phyloP scores from a whole-genome alignment of 306 rosid genomes.

The Quercus wislizeni region DNA sequence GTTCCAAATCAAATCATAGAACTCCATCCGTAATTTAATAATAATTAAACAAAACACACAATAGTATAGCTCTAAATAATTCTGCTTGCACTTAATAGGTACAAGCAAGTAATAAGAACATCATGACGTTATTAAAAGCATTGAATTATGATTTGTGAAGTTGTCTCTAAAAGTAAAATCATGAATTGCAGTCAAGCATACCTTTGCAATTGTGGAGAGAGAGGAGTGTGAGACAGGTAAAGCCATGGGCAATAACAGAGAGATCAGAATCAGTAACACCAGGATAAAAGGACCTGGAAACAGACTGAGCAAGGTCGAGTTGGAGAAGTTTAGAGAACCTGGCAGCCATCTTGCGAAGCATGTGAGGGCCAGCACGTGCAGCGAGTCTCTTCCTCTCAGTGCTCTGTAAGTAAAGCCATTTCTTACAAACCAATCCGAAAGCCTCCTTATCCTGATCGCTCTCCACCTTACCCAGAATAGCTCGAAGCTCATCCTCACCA shows the following conservation, averaged over 20 bases:
- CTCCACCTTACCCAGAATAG: conserved; percentile 56
- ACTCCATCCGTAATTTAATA: no score
- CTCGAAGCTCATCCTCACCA: conserved; percentile 83
- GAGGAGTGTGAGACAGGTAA: conserved; percentile 65
- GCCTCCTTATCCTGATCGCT: conserved; percentile 69
- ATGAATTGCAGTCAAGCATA: background rate
- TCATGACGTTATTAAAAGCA: no score
- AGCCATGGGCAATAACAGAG: conserved; percentile 64
- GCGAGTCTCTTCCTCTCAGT: conserved; percentile 83
- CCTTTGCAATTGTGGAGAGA: conserved; percentile 80
- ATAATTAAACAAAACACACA: no score
- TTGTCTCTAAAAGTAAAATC: no score
- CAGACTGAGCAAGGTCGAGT: conserved; percentile 84
- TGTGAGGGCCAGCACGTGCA: conserved; percentile 87
- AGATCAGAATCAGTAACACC: conserved; percentile 90
- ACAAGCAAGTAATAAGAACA: no score
- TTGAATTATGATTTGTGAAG: no score
- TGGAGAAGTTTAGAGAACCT: conserved; percentile 71
- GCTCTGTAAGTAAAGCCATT: conserved; percentile 92
- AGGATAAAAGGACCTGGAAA: conserved; percentile 89
- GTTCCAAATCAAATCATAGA: no score
- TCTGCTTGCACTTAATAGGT: no score
- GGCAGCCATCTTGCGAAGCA: conserved; percentile 82
- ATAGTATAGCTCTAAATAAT: no score
- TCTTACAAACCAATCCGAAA: conserved; percentile 83